Evolutionary conservation across 768 basidiomycete species (phyloP), one percentile per base, ranked within the genome.

Genomic region (Mycena rosella): DNA sequence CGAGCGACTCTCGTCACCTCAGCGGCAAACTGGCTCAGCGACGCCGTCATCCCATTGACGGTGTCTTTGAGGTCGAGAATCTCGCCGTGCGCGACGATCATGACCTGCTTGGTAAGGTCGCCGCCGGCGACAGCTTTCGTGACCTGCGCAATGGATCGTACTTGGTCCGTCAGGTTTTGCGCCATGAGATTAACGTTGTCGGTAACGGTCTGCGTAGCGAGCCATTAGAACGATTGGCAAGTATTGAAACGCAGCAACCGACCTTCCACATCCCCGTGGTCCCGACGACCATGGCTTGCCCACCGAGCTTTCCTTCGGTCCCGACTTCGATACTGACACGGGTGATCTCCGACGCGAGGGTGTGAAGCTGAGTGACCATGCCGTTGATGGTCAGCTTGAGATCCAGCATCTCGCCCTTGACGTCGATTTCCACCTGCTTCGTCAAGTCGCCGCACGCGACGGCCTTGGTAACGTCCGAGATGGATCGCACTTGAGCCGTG

Each of bases 221-320:
- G 18, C 7, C 29, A 5, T 59, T 11, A 58, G 40, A 20, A 27
- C 2, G 27, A 13, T 11, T 30, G 18, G 2, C 26, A 20, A n/a
- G n/a, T 10, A 18, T 15, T 5, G 22, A 34, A 55, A 26, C 17
- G 22, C 9, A 44, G 53, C 11, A 20, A 29, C 83, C 22, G 60
- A 91, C 92, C 85, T 96, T 95, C 96, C 96, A 96, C 84, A 95
- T 95, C 59, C 96, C 96, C 76, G 96, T 91, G 0, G 96, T 96
- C 5, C 67, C 67, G 24, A 49, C 58, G 30, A 68, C 67, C 93
- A 55, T 93, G 84, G 20, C 93, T 77, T 98, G 96, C 20, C 96
- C 96, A 66, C 96, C 96, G 77, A 98, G 85, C 53, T 94, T 97
- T 77, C 96, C 95, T 77, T 96, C 93, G 40, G 91, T 95, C 48